Percentiles rank a stretch among this genome's conserved stretches.
phyloP scores from a whole-genome alignment of 495 filamentous ascomycete species.

The Achaetomiella virescens region DNA sequence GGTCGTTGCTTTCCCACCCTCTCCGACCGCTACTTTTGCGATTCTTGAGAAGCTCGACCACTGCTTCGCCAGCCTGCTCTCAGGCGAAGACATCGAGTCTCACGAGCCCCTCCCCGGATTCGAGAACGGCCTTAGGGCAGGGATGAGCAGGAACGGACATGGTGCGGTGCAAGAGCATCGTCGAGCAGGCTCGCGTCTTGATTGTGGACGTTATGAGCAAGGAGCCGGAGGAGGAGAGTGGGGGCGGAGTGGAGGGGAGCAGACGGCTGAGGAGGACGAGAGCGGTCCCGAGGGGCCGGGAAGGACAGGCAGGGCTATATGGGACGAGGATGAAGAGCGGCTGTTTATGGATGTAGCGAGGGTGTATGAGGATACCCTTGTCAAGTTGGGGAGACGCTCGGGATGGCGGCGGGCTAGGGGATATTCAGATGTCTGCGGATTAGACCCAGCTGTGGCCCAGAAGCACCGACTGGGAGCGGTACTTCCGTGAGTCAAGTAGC shows the following conservation, averaged over 20 bases:
- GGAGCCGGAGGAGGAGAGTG: conserved; percentile 24
- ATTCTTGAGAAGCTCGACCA: conserved; percentile 71
- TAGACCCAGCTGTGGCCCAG: not conserved
- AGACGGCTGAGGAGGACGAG: conserved; percentile 17
- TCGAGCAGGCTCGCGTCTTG: conserved; percentile 60
- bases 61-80: conserved; percentile 65
- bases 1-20: conserved; percentile 61
- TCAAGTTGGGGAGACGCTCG: conserved; percentile 59
- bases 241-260: conserved; percentile 23
- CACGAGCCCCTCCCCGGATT: conserved; percentile 62
- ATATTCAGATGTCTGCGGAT: conserved; percentile 3
- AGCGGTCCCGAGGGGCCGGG: conserved; percentile 9
- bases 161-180: conserved; percentile 72
- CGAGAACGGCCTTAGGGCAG: conserved; percentile 44
- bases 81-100: conserved; percentile 59
- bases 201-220: conserved; percentile 58
- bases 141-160: conserved; percentile 67
- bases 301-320: not conserved
- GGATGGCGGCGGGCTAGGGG: not conserved
- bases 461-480: no score
- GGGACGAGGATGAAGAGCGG: conserved; percentile 33
- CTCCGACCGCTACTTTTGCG: conserved; percentile 55
- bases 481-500: no score
- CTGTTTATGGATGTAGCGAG: conserved; percentile 60
- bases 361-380: conserved; percentile 74